Conservation (phyloP, 108 stramenopile species). For the Conticribra guillardii region DNA sequence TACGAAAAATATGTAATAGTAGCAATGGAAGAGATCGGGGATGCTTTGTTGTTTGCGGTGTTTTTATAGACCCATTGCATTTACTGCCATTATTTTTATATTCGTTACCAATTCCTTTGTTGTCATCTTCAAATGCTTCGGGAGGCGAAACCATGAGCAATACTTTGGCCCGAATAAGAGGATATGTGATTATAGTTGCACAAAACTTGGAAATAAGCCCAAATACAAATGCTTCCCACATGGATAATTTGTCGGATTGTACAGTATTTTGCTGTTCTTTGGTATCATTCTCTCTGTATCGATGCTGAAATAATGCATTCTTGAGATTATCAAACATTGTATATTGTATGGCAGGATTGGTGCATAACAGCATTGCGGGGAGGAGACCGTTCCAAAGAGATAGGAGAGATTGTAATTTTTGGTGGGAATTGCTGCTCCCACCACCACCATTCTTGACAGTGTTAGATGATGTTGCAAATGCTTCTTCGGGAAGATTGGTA, state of each 20-base stretch:
- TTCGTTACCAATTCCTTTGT: conserved; percentile 3
- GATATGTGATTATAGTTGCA: conserved; percentile 94
- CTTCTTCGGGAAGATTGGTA: conserved; percentile 39
- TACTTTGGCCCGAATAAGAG: conserved; percentile 93
- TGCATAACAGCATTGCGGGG: conserved; percentile 88
- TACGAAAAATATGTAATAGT: conserved; percentile 51
- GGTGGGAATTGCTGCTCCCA: conserved; percentile 8
- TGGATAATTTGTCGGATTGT: conserved; percentile 26
- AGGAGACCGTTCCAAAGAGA: conserved; percentile 86
- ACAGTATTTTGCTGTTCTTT: not conserved
- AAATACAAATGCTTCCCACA: conserved; percentile 77
- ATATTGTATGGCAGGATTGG: conserved; percentile 95
- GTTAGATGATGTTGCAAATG: conserved; percentile 15
- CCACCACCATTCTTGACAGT: not conserved
- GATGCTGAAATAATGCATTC: conserved; percentile 34
- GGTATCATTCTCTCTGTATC: not conserved
- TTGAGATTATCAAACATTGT: conserved; percentile 89
- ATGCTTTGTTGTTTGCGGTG: not conserved
- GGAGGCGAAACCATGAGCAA: conserved; percentile 76
- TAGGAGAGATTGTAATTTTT: conserved; percentile 14
- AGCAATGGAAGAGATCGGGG: conserved; percentile 36
- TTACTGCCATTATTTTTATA: not conserved
- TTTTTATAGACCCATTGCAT: not conserved
- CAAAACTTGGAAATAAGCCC: conserved; percentile 84
- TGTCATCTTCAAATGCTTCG: conserved; percentile 12